Conservation (phyloP, 768 basidiomycete species). For the Dioszegia aurantiaca region DNA sequence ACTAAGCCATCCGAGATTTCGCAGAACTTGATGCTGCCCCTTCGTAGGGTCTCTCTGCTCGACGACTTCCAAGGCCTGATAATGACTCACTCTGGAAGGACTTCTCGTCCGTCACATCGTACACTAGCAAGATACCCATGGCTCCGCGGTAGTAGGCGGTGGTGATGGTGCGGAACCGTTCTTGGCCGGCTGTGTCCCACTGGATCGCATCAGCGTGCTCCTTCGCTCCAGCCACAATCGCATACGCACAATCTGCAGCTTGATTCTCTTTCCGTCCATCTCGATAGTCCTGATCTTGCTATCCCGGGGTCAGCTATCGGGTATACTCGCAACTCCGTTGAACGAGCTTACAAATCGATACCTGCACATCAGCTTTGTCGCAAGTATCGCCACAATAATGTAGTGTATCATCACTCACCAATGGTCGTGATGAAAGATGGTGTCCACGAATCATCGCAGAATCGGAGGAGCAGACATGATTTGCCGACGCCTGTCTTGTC, state of each 20-base stretch:
- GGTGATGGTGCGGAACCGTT: constrained; percentile 96
- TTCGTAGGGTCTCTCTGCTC: no score
- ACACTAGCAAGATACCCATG: constrained; percentile 98
- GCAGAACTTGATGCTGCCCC: no score
- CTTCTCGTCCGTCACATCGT: constrained; percentile 80
- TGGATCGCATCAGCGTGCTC: constrained; percentile 52
- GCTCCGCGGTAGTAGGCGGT: constrained; percentile 99
- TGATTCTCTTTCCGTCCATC: constrained; percentile 95
- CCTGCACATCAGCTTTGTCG: constrained; percentile 59
- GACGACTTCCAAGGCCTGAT: not conserved
- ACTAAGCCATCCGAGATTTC: no score
- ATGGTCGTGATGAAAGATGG: constrained; percentile 99
- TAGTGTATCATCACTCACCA: constrained; percentile 56
- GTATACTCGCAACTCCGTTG: no score
- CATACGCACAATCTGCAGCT: constrained; percentile 84
- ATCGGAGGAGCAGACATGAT: constrained; percentile 63
- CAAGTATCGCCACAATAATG: not conserved
- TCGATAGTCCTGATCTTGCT: constrained; percentile 89
- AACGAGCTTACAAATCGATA: constrained; percentile 19
- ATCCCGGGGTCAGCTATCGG: not conserved
- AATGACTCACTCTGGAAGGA: constrained; percentile 86
- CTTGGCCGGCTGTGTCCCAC: constrained; percentile 99
- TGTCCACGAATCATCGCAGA: constrained; percentile 99
- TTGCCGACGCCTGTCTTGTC: constrained; percentile 96
- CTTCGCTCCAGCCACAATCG: no score